Percentiles rank a stretch among this genome's conserved stretches.
Conservation (phyloP, 2,329 filamentous ascomycete species). For the Trichothecium roseum region DNA sequence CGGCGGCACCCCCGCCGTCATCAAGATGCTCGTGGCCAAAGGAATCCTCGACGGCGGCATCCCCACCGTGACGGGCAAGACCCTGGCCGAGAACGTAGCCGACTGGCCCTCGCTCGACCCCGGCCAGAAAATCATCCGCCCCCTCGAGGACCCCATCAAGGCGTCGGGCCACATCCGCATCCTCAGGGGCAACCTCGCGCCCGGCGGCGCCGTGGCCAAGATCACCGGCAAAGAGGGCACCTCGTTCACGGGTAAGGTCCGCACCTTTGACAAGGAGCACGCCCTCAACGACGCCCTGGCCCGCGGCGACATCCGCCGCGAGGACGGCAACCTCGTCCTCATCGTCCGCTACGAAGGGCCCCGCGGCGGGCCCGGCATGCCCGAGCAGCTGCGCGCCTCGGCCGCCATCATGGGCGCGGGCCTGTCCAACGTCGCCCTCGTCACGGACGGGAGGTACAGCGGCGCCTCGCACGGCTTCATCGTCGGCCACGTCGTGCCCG, state of each 20-base stretch:
- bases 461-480: conserved; percentile 80
- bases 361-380: conserved; percentile 89
- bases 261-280: conserved; percentile 80
- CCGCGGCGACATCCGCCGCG: conserved; percentile 42
- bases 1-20: conserved; percentile 74
- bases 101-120: conserved; percentile 67
- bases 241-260: conserved; percentile 67
- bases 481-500: conserved; percentile 79
- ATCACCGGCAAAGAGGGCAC: conserved; percentile 94
- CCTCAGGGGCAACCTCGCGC: conserved; percentile 77
- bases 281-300: conserved; percentile 70
- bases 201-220: conserved; percentile 84
- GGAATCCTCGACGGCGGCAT: conserved; percentile 68
- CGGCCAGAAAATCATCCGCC: conserved; percentile 79
- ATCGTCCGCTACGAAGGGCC: conserved; percentile 91
- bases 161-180: conserved; percentile 79
- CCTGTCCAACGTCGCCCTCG: conserved; percentile 62
- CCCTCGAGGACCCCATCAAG: conserved; percentile 66
- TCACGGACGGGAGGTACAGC: conserved; percentile 68
- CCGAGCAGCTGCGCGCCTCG: conserved; percentile 88
- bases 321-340: conserved; percentile 70
- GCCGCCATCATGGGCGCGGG: conserved; percentile 88
- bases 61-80: conserved; percentile 75
- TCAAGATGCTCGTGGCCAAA: conserved; percentile 73
- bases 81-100: conserved; percentile 70